Evolutionary conservation across 768 basidiomycete species (phyloP), one percentile per base, ranked within the genome.

Genomic region (Hericium erinaceus): DNA sequence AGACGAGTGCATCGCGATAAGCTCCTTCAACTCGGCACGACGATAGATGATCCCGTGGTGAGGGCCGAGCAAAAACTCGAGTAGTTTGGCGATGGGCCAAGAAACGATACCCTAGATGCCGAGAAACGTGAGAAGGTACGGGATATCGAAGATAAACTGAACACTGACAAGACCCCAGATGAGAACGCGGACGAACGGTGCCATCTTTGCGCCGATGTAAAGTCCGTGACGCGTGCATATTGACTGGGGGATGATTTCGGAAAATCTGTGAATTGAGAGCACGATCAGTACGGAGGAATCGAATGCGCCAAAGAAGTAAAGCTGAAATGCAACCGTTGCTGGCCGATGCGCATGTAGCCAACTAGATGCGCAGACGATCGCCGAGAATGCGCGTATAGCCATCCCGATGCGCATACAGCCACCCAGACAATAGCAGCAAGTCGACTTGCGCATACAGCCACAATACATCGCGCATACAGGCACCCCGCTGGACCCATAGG

Each of bases 41-140:
- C 92, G 80, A 64, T 95, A 95, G 52, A 95, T 92, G 67, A 95
- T 92, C 22, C 93, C 93, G 66, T 93, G 90, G 68, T 94, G 90
- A 0, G 84, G 73, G 5, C 92, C 92, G 4, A 95, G 78, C 3
- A 79, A 80, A 57, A 82, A 79, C 64, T 92, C 88, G 9, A 94
- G 77, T 0, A 94, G 64, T 66, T 91, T 92, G 0, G 92, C 89
- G 7, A 92, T 81, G 2, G 92, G 92, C 89, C 89, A 94, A 2
- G 90, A 77, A 48, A 95, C 71, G 13, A 89, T 69, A 4, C 81
- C 84, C 89, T 91, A 41, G 4, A n/a, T 12, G 15, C 20, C 33
- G 7, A 39, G 20, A 24, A 39, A 33, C n/a, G 52, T 39, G 2
- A 56, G 18, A 28, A 37, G n/a, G 3, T 16, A 58, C 24, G 18